Conservation (phyloP, 495 filamentous ascomycete genomes). For the Hyaloscypha variabilis region DNA sequence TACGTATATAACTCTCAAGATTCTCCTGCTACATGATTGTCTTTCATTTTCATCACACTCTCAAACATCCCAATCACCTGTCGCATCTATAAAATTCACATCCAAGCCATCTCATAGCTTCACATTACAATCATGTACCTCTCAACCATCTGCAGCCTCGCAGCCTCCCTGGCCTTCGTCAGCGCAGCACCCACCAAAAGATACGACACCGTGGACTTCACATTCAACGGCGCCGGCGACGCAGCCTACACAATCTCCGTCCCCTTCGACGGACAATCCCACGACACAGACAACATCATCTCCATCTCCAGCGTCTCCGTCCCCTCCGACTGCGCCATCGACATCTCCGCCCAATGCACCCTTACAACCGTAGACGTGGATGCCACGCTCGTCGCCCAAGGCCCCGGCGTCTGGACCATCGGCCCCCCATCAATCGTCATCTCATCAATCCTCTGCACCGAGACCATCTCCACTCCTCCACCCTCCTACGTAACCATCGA, state of each 20-base stretch:
- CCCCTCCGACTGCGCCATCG: conserved; percentile 10
- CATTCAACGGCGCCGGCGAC: conserved; percentile 24
- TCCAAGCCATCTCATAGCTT: not conserved
- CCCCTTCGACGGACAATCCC: conserved; percentile 19
- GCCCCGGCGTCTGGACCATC: conserved; percentile 20
- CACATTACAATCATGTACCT: conserved; percentile 20
- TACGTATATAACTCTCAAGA: not conserved
- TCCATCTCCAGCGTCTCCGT: conserved; percentile 26
- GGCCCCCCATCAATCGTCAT: conserved; percentile 29
- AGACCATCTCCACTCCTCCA: not conserved
- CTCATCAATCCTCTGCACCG: conserved; percentile 20
- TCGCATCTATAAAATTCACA: not conserved
- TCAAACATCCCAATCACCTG: conserved; percentile 6
- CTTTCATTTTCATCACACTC: not conserved
- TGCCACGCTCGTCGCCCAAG: conserved; percentile 22
- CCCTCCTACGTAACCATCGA: conserved; percentile 21
- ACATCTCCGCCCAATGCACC: conserved; percentile 19
- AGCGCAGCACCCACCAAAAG: conserved; percentile 11
- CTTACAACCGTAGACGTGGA: conserved; percentile 27
- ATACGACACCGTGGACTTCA: not conserved
- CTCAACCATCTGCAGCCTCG: conserved; percentile 14
- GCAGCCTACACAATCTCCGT: conserved; percentile 22
- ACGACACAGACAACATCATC: conserved; percentile 22
- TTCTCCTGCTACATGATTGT: not conserved
- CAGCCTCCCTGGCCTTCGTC: conserved; percentile 12